Conservation (phyloP, 2,329 filamentous ascomycete species). For the Ceratocystis alfenasii region DNA sequence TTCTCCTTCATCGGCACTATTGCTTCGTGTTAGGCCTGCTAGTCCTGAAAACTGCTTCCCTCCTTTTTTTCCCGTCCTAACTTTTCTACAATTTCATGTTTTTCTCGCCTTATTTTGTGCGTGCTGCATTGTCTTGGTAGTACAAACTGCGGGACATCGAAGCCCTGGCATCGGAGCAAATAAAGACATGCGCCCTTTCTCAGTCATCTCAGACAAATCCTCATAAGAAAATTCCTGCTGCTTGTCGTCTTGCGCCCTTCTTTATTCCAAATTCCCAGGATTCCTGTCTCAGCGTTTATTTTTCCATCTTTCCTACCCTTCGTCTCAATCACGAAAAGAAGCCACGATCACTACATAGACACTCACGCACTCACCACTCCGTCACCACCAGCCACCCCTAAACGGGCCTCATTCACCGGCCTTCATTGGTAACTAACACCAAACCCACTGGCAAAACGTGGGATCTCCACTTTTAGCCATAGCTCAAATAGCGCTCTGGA, state of each 20-base stretch:
- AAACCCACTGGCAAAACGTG: background rate
- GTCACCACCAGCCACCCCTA: background rate
- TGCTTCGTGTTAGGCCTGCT: too few species aligned
- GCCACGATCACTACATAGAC: background rate
- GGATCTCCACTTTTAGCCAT: conserved; percentile 12
- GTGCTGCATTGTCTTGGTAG: background rate
- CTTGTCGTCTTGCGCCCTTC: background rate
- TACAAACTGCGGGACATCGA: background rate
- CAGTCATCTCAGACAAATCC: too few species aligned
- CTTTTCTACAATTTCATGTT: background rate
- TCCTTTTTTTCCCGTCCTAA: too few species aligned
- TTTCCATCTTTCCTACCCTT: background rate
- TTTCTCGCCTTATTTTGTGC: background rate
- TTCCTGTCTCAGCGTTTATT: background rate
- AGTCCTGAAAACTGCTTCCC: too few species aligned
- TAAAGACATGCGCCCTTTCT: too few species aligned
- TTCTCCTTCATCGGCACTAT: too few species aligned
- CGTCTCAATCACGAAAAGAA: background rate
- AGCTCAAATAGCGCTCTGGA: conserved; percentile 9
- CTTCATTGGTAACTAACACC: background rate
- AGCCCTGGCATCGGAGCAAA: too few species aligned
- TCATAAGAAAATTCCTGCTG: too few species aligned
- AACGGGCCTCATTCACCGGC: background rate
- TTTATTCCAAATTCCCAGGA: background rate
- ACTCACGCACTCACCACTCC: background rate